Evolutionary conservation across 305 asterid genomes (phyloP), one percentile per base, ranked within the genome.

Genomic region (Rubia tinctorum): DNA sequence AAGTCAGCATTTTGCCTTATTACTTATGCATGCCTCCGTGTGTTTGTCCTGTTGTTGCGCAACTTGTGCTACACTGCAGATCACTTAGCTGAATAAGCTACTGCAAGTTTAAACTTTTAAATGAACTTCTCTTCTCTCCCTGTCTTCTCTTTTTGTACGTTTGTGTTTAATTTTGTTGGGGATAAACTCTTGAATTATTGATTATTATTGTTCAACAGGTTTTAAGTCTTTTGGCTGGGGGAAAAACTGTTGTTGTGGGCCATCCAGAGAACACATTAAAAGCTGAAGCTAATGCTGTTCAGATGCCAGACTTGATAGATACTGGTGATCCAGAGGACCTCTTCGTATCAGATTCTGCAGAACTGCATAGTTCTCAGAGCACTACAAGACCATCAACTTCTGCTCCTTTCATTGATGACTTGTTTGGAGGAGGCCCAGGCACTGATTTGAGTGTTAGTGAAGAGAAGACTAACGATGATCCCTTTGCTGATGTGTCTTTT

Each of bases 401-500:
- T 22, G 80, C 88, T 71, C 93, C 96, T 37, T 77, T 80, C 76
- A 76, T 90, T 66, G 91, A 87, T 83, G 97, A 92, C 81, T 77
- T 95, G 69, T 88, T 92, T 77, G 95, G 92, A 37, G 96, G 77
- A 84, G 76, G 75, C 77, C 72, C 78, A 72, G 80, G 77, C 40
- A 82, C 78, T 64, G 72, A 76, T 79, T 82, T 75, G 72, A 77
- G 78, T 76, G 73, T 82, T 71, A 63, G 69, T 47, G 86, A 62
- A 75, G 86, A 80, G 55, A 86, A 84, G 55, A 79, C 77, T 70
- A 92, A 87, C 68, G 96, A 89, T 79, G 99, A 95, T 82, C 98
- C 98, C 69, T 95, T 95, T 81, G 97, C 96, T 23, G 98, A 90
- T 80, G 99, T 95, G 79, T 89, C 96, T 13, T 95, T 95, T 68